Base-by-base conservation (phyloP, 2,329 filamentous ascomycete genomes). In the Epichloe glyceriae region DNA sequence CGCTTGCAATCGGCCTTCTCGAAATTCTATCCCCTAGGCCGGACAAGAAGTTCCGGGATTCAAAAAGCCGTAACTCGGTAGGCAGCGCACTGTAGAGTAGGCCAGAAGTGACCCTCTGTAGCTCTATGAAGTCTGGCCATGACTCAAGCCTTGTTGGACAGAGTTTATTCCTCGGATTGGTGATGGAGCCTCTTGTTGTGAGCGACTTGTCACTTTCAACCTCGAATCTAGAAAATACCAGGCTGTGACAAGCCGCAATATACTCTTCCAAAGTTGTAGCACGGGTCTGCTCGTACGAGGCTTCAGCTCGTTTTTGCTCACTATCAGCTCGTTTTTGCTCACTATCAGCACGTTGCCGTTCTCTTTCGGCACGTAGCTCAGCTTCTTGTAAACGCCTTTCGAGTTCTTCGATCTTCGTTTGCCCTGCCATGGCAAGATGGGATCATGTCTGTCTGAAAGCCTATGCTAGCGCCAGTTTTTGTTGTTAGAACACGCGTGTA, bases 181-280 rank as follows among this genome's bases (percentile, higher is more conserved):
- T 64, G 19, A 61, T 58, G 10, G 59, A 55, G 30, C 59, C 58
- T 33, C 56, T 63, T 12, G 56, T 58, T 3, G 60, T 61, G 6
- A 66, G 55, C 47, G 46, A 52, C 37, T 30, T 47, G 47, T 64
- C 52, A 6, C 51, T 56, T 52, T 65, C 53, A 15, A 68, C 55
- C 0, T 12, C 30, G 5, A 67, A 54, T 12, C 55, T 56, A 6
- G 57, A 47, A 26, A 58, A 62, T 14, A 66, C 50, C 3, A 56
- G 52, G 34, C 50, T 38, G 50, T 68, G 61, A 51, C 55, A 67
- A n/a, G 58, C 55, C 35, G 50, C 30, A 19, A 68, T 60, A 46
- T 67, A 66, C 54, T 67, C 61, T 17, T 59, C 20, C 17, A 67
- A 52, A 46, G 61, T 66, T 10, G 59, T 66, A 7, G 40, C 19